phyloP scores from a whole-genome alignment of 257 asterid species.

The Buddleja alternifolia region DNA sequence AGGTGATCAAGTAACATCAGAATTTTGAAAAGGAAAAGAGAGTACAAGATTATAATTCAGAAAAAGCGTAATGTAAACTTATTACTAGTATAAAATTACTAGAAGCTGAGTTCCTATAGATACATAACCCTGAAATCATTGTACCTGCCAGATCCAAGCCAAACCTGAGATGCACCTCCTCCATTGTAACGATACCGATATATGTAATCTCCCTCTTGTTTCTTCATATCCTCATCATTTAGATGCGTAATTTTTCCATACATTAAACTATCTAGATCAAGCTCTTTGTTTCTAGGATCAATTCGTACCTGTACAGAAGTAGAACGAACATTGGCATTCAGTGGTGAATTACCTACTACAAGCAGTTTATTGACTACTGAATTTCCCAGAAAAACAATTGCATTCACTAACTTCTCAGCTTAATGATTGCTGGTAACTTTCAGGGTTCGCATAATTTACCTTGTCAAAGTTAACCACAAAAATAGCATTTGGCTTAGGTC shows the following conservation, averaged over 20 bases:
- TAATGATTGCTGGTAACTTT: constrained; percentile 13
- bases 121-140: constrained; percentile 14
- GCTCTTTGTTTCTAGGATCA: constrained; percentile 90
- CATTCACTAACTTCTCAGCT: constrained; percentile 8
- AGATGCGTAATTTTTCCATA: constrained; percentile 61
- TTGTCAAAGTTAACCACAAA: constrained; percentile 91
- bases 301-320: constrained; percentile 65
- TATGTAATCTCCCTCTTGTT: constrained; percentile 92
- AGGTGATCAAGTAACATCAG: constrained; percentile 29
- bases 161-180: constrained; percentile 98
- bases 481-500: constrained; percentile 86
- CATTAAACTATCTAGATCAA: constrained; percentile 88
- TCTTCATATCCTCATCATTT: constrained; percentile 85
- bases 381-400: constrained; percentile 22
- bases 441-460: constrained; percentile 51
- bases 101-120: constrained; percentile 6
- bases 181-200: constrained; percentile 91
- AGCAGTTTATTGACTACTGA: constrained; percentile 20
- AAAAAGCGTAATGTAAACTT: background rate
- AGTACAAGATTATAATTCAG: background rate
- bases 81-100: background rate
- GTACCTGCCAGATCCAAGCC: constrained; percentile 99
- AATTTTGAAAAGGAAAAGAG: constrained; percentile 8
- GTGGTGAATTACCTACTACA: constrained; percentile 9
- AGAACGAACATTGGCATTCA: background rate